Evolutionary conservation across 495 filamentous ascomycete genomes (phyloP), one percentile per base, ranked within the genome.

Genomic region (Bacidia rubella): DNA sequence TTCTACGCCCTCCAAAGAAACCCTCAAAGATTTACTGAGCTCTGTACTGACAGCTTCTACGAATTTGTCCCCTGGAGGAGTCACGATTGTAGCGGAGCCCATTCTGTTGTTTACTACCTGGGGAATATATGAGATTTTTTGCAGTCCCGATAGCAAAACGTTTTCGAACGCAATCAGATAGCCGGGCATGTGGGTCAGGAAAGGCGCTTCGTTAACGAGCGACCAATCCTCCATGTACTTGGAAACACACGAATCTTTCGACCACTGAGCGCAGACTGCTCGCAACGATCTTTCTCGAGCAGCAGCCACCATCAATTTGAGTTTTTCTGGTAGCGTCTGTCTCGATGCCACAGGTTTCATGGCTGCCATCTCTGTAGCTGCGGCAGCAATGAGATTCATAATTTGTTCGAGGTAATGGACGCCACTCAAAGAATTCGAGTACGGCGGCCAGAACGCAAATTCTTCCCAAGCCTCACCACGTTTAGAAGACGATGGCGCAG

Each of bases 391-490:
- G 12, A 93, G 71, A 2, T 76, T 74, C 7, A 96, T 73, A 57
- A 92, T 82, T 64, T 83, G 86, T 38, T 79, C 74, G 11, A 98
- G 75, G 59, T 95, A 95, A 63, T 93, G 77, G 5, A 88, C 82
- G 9, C 83, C 90, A 56, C 88, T 87, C 15, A 98, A 66, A 0
- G 89, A 88, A 61, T 95, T 97, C 3, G 88, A 83, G 59, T 83
- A 82, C 0, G 92, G 92, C 1, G 93, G 88, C 86, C 93, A 95
- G 67, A 98, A 98, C 0, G 92, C 90, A 68, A 83, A 96, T 43
- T 85, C 90, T 65, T 97, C 93, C 86, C 89, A 89, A 3, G 82
- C 57, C 60, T 94, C 87, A 27, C 87, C 89, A 29, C 73, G 72
- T 56, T 71, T 82, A 1, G 86, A 85, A 0, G 81, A 85, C 1